Conservation (phyloP, 139 green algal species). For the Limnomonas spitsbergensis region DNA sequence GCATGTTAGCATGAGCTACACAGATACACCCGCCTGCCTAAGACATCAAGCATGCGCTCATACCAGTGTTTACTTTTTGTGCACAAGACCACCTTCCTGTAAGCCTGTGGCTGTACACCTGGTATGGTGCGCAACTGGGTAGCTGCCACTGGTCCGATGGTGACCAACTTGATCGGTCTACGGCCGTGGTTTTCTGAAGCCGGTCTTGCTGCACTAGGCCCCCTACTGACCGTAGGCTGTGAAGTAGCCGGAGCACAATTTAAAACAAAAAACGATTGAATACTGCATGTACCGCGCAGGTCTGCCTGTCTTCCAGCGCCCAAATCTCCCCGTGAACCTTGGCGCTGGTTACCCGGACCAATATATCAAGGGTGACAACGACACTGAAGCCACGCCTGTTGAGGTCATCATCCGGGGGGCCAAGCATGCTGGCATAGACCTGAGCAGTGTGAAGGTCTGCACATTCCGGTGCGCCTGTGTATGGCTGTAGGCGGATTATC, state of each 20-base stretch:
- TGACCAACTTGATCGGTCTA: neutral
- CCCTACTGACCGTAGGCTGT: too few relatives aligned
- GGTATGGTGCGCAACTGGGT: too few relatives aligned
- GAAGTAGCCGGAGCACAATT: neutral
- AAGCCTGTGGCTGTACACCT: too few relatives aligned
- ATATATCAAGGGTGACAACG: neutral
- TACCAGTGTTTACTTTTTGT: too few relatives aligned
- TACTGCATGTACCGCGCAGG: too few relatives aligned
- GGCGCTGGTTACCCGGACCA: neutral
- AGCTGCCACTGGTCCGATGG: too few relatives aligned
- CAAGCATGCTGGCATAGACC: neutral
- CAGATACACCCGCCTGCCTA: too few relatives aligned
- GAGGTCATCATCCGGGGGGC: neutral
- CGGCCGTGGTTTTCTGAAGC: neutral
- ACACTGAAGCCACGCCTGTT: neutral
- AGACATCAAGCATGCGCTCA: too few relatives aligned
- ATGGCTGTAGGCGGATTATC: too few relatives aligned
- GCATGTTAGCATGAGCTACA: too few relatives aligned
- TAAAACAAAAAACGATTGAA: too few relatives aligned
- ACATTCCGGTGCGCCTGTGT: slow-evolving; percentile 3
- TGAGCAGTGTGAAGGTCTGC: neutral
- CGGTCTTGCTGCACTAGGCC: neutral
- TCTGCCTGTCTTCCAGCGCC: neutral
- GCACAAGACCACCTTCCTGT: too few relatives aligned
- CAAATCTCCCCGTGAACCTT: neutral